Evolutionary conservation across 768 basidiomycete species (phyloP).

Genomic region (Coprinellus aureogranulatus): DNA sequence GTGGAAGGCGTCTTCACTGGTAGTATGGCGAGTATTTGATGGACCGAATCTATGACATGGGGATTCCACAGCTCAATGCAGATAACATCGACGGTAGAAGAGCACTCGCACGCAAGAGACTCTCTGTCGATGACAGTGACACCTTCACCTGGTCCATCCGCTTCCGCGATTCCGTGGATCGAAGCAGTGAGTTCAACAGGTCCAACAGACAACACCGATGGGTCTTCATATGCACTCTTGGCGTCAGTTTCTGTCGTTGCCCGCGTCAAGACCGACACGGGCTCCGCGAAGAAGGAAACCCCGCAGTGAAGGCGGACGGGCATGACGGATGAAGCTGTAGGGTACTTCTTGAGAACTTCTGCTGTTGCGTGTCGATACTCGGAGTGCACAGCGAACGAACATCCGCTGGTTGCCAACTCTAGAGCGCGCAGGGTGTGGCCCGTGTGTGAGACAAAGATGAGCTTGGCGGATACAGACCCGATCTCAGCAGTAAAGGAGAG

Average conservation of each 20-base stretch:
- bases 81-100: constrained; percentile 22
- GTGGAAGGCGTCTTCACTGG: constrained; percentile 21
- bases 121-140: constrained; percentile 30
- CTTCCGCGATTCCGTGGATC: constrained; percentile 44
- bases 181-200: constrained; percentile 52
- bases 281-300: constrained; percentile 43
- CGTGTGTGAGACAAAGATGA: constrained; percentile 46
- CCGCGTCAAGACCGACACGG: constrained; percentile 53
- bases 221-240: constrained; percentile 42
- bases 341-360: constrained; percentile 20
- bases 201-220: constrained; percentile 56
- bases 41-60: constrained; percentile 29
- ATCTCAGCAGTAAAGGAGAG: constrained; percentile 46
- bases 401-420: constrained; percentile 57
- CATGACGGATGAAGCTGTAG: constrained; percentile 35
- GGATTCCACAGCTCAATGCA: constrained; percentile 33
- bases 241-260: constrained; percentile 29
- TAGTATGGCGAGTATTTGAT: constrained; percentile 43
- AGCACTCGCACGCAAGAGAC: constrained; percentile 20
- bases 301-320: constrained; percentile 45
- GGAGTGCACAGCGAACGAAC: constrained; percentile 41
- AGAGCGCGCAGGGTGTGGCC: constrained; percentile 46
- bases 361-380: constrained; percentile 33
- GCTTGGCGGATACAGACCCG: constrained; percentile 47
- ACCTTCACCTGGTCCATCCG: constrained; percentile 38